A percentile compares a stretch with the other conserved stretches of the same genome.
phyloP scores from a whole-genome alignment of 805 yeast species.

The Danielia oregonensis region DNA sequence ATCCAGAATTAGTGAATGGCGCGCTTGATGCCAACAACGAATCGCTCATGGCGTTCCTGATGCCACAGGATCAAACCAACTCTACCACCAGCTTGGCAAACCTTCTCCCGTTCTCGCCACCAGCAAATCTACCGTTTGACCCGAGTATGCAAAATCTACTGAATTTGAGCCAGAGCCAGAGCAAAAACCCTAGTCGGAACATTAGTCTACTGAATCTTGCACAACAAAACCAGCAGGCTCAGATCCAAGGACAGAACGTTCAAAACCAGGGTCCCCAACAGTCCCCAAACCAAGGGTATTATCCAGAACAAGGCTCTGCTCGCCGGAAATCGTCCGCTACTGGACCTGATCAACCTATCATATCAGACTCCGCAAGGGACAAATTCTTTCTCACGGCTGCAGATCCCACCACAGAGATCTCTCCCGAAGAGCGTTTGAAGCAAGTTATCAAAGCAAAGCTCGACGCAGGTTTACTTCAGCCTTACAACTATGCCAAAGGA shows the following conservation, averaged over 20 bases:
- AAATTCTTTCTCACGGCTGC: constrained; percentile 95
- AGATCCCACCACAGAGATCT: constrained; percentile 90
- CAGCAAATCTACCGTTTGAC: constrained; percentile 5
- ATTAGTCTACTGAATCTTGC: no score
- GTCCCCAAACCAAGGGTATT: no score
- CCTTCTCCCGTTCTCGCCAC: constrained; percentile 29
- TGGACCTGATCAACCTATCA: constrained; percentile 34
- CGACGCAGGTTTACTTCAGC: constrained; percentile 88
- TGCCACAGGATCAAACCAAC: constrained; percentile 7
- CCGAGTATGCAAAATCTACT: constrained; percentile 1
- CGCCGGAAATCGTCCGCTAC: no score
- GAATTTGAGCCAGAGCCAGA: constrained; percentile 1
- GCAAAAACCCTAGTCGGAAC: no score
- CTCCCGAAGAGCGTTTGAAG: constrained; percentile 89
- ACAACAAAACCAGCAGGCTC: no score
- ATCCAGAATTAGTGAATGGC: constrained; percentile 62
- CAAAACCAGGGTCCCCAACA: no score
- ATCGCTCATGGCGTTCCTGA: constrained; percentile 13
- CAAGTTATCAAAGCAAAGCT: constrained; percentile 92
- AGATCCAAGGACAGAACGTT: no score
- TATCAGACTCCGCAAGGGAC: constrained; percentile 80
- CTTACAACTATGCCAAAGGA: constrained; percentile 91
- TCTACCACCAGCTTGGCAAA: constrained; percentile 11
- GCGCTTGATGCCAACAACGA: constrained; percentile 22
- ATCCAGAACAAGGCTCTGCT: no score